These are phyloP conservation scores for Talaromyces proteolyticus DNA, from an alignment of 495 filamentous ascomycete species.

Conservation along the genomic window DNA sequence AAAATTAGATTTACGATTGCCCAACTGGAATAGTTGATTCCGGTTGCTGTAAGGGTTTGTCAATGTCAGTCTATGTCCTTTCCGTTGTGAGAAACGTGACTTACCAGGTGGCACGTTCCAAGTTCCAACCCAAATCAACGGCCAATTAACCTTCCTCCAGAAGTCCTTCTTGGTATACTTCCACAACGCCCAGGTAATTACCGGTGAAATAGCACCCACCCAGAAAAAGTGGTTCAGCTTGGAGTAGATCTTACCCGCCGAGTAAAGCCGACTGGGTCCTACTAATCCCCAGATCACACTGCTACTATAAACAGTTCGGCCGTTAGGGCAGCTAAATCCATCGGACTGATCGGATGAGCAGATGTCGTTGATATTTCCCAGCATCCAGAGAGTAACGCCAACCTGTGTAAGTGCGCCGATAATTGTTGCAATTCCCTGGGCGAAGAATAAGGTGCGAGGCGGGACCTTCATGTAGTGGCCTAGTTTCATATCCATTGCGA, in stretches of 20 bases:
- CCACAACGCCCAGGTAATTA: constrained; percentile 25
- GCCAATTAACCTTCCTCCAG: constrained; percentile 38
- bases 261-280: constrained; percentile 25
- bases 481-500: constrained; percentile 38
- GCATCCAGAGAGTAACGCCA: constrained; percentile 35
- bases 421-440: constrained; percentile 32
- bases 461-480: constrained; percentile 42
- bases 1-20: constrained; percentile 41
- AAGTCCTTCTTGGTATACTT: constrained; percentile 27
- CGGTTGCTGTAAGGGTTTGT: constrained; percentile 35
- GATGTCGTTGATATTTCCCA: constrained; percentile 31
- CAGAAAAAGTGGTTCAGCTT: constrained; percentile 26
- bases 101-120: constrained; percentile 31
- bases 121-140: constrained; percentile 39
- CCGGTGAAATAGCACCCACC: constrained; percentile 29
- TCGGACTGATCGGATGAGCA: constrained; percentile 24
- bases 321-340: constrained; percentile 36
- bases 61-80: too few species aligned
- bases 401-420: constrained; percentile 31
- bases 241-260: constrained; percentile 15
- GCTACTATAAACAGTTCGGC: constrained; percentile 33
- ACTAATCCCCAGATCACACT: constrained; percentile 35
- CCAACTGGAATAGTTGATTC: constrained; percentile 45
- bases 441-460: constrained; percentile 29
- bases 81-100: too few species aligned